Evolutionary conservation across 441 rosid species (phyloP), one percentile per base, ranked within the genome.

Genomic region (Rhodomyrtus psidioides): DNA sequence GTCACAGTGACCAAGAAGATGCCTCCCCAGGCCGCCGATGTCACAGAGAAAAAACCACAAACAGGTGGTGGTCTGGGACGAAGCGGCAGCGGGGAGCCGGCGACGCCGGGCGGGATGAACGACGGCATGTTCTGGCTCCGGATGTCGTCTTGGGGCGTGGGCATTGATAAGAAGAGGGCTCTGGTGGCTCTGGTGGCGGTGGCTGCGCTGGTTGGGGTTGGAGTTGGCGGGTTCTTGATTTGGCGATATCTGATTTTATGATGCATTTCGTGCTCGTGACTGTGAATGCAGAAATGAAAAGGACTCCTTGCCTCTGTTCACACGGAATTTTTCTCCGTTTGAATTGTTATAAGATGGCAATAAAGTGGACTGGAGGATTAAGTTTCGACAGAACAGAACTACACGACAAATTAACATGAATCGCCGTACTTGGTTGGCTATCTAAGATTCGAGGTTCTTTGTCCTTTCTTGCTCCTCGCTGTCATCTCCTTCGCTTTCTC

Each of bases 1-100:
- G 42, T 89, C 12, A 39, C 49, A 26, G 42, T 91, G 86, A 91
- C 89, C 2, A 84, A 56, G 28, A 57, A 55, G 55, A 84, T 2
- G n/a, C 82, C 9, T 65, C 81, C 86, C 79, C 44, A 4, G 75
- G 24, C 13, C 24, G 13, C 42, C 23, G 75, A 62, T 17, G 24
- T 30, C 75, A 34, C 44, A 30, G 21, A n/a, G 12, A 53, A 12
- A 24, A 56, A 42, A 42, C 23, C 30, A 14, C 70, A 39, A 55
- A 58, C 46, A 14, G 60, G 46, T n/a, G 49, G 28, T 13, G 54
- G 51, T 34, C 51, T 55, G 6, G 84, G 17, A 26, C 19, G 51
- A 30, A 59, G 58, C 6, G 86, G 26, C 79, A 34, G 26, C 6
- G 19, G 27, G 55, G 34, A 34, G 34, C 34, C 34, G 34, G 2